phyloP scores from a whole-genome alignment of 1,139 yeast species.

The Protomyces inundatus region DNA sequence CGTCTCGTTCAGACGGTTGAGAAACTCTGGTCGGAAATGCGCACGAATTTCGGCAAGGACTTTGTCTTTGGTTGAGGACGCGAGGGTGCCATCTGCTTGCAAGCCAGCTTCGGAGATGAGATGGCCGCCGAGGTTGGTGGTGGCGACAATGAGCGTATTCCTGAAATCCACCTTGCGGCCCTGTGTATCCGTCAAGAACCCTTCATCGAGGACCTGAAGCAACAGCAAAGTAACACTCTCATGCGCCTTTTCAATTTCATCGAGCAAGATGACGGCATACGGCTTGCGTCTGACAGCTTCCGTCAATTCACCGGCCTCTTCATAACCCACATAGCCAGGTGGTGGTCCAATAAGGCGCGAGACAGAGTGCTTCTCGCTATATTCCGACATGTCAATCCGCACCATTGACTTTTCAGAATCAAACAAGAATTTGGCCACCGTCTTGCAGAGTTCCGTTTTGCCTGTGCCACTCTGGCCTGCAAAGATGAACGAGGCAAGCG shows the following conservation, averaged over 20 bases:
- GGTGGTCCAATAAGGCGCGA: slow-evolving; percentile 94
- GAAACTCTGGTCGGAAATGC: slow-evolving; percentile 86
- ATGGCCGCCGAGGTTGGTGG: slow-evolving; percentile 94
- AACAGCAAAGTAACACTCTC: slow-evolving; percentile 84
- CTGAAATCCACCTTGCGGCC: slow-evolving; percentile 92
- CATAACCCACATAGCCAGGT: slow-evolving; percentile 96
- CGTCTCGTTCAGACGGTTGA: slow-evolving; percentile 87
- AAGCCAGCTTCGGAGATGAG: slow-evolving; percentile 52
- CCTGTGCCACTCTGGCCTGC: slow-evolving; percentile 98
- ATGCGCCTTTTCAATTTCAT: slow-evolving; percentile 96
- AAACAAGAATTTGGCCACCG: slow-evolving; percentile 83
- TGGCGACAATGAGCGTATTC: slow-evolving; percentile 93
- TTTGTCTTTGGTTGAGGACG: slow-evolving; percentile 47
- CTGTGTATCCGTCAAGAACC: slow-evolving; percentile 86
- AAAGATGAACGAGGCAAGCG: slow-evolving; percentile 93
- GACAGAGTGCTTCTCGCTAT: slow-evolving; percentile 87
- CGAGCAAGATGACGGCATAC: slow-evolving; percentile 84
- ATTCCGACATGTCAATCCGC: slow-evolving; percentile 95
- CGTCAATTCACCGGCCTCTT: slow-evolving; percentile 68
- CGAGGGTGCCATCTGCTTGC: slow-evolving; percentile 40
- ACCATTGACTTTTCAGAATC: slow-evolving; percentile 81
- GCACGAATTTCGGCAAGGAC: slow-evolving; percentile 64
- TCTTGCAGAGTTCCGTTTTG: slow-evolving; percentile 88
- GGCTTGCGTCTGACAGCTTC: slow-evolving; percentile 95
- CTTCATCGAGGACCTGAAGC: slow-evolving; percentile 91